These are phyloP conservation scores for Kazachstania bromeliacearum DNA, from an alignment of 805 yeast species.

Conservation along the genomic window DNA sequence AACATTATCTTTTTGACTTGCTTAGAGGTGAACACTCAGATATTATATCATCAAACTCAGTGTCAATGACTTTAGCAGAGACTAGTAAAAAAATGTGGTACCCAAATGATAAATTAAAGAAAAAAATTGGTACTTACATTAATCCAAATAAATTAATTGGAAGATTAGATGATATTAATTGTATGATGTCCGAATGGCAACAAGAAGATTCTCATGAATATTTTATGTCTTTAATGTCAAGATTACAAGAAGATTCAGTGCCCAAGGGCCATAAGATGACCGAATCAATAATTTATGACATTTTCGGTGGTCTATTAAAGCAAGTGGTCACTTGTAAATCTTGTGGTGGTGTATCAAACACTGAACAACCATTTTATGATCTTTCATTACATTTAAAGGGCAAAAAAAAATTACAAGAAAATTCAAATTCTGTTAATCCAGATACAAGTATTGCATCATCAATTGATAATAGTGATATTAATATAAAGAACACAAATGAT, in stretches of 20 bases:
- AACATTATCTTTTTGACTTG: conserved; percentile 69
- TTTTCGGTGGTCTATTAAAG: conserved; percentile 82
- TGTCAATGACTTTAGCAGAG: conserved; percentile 58
- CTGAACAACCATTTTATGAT: conserved; percentile 91
- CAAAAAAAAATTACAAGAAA: conserved; percentile 29
- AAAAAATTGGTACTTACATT: conserved; percentile 36
- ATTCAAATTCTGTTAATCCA: neutral
- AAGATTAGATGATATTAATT: conserved; percentile 73
- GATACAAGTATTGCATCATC: neutral
- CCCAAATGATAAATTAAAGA: conserved; percentile 33
- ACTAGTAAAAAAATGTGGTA: conserved; percentile 63
- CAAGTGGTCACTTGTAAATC: conserved; percentile 77
- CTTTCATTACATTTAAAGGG: conserved; percentile 68
- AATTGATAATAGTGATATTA: conserved; percentile 1
- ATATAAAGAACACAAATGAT: neutral
- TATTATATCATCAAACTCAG: conserved; percentile 45
- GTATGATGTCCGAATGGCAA: conserved; percentile 96
- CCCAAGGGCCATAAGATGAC: conserved; percentile 83
- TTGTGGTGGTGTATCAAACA: conserved; percentile 75
- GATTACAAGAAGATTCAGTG: conserved; percentile 85
- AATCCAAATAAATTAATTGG: conserved; percentile 69
- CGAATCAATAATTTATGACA: conserved; percentile 76
- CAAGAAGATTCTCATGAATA: conserved; percentile 98
- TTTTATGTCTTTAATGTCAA: conserved; percentile 80
- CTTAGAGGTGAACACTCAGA: conserved; percentile 42